A percentile compares a stretch with the other conserved stretches of the same genome.
Conservation (phyloP, 352 stramenopile species). For the Pythium aquatile region DNA sequence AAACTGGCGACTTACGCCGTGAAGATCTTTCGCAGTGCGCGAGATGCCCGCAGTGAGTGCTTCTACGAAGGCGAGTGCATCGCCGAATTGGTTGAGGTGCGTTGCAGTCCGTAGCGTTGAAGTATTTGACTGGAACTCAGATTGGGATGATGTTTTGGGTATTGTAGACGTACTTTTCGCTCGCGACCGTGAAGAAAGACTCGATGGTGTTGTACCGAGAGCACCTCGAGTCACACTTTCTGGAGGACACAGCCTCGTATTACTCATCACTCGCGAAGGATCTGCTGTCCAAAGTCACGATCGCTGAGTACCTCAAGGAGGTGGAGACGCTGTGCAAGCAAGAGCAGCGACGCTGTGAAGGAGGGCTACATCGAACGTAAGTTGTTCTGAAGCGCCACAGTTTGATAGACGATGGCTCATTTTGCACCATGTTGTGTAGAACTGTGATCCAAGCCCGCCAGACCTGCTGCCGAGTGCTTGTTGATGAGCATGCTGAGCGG, state of each 20-base stretch:
- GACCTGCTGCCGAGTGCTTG: slow-evolving; percentile 73
- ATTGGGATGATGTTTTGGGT: slow-evolving; percentile 5
- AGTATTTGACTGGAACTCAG: background rate
- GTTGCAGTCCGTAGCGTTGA: background rate
- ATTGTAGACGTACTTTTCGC: slow-evolving; percentile 77
- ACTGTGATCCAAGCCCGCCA: slow-evolving; percentile 78
- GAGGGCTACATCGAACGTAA: slow-evolving; percentile 73
- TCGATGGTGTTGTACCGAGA: slow-evolving; percentile 80
- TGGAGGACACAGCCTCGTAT: slow-evolving; percentile 69
- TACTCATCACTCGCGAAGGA: slow-evolving; percentile 68
- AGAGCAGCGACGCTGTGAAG: slow-evolving; percentile 79
- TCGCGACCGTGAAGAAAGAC: slow-evolving; percentile 74
- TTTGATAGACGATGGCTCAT: background rate
- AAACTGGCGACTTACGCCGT: slow-evolving; percentile 63
- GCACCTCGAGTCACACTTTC: slow-evolving; percentile 69
- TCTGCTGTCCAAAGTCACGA: slow-evolving; percentile 59
- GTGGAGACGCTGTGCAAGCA: slow-evolving; percentile 72
- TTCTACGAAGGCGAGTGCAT: slow-evolving; percentile 77
- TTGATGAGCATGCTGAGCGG: slow-evolving; percentile 75
- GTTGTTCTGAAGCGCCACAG: background rate
- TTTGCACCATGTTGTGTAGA: too few relatives aligned
- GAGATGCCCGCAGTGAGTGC: slow-evolving; percentile 48
- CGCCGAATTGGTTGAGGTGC: slow-evolving; percentile 65
- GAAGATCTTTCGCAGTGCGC: slow-evolving; percentile 59
- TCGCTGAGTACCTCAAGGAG: slow-evolving; percentile 73